Conservation (phyloP, 768 basidiomycete species). For the Exidia glandulosa region DNA sequence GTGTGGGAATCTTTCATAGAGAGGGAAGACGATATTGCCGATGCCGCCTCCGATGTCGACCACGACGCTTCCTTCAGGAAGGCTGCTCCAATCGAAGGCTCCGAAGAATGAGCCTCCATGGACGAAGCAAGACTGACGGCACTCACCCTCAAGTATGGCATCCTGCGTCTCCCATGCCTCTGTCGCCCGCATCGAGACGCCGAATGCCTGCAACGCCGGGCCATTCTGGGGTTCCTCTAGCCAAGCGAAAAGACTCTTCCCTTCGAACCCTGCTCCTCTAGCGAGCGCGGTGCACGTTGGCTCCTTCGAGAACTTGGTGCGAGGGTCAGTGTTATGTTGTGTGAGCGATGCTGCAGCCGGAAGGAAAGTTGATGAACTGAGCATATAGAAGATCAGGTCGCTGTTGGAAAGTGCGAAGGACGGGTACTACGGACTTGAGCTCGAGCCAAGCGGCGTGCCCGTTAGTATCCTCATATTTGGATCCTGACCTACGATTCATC, state of each 20-base stretch:
- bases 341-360: constrained; percentile 59
- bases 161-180: constrained; percentile 26
- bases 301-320: background rate
- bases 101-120: background rate
- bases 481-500: no score
- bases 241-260: constrained; percentile 51
- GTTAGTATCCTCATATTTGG: constrained; percentile 56
- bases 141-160: background rate
- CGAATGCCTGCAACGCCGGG: constrained; percentile 56
- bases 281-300: no score
- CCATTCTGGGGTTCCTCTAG: constrained; percentile 47
- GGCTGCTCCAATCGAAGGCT: constrained; percentile 35
- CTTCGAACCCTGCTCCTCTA: no score
- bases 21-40: constrained; percentile 3
- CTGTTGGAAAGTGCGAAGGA: no score
- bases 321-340: constrained; percentile 30
- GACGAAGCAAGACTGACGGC: no score
- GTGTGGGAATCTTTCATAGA: constrained; percentile 14
- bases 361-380: no score
- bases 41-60: constrained; percentile 9
- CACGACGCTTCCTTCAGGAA: constrained; percentile 15
- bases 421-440: constrained; percentile 45
- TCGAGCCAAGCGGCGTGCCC: constrained; percentile 64
- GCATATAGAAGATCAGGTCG: no score
- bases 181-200: constrained; percentile 65